Evolutionary conservation across 331 rosid species (phyloP).

Genomic region (Acacia pycnantha): DNA sequence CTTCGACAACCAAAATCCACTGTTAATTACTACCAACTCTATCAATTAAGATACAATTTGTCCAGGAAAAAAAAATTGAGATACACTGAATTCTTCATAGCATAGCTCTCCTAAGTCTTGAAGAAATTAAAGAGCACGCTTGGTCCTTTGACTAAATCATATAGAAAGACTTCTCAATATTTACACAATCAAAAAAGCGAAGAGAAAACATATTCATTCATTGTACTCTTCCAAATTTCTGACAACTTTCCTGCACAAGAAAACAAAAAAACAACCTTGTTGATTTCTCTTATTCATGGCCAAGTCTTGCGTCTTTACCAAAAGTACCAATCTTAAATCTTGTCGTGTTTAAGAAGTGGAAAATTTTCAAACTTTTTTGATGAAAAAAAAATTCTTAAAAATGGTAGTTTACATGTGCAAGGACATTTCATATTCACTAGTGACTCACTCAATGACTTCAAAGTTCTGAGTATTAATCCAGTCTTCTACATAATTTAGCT

Average conservation of each 20-base stretch:
- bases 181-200: not conserved
- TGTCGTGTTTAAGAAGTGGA: not conserved
- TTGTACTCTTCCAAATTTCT: not conserved
- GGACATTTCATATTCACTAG: not conserved
- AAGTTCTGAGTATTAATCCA: not conserved
- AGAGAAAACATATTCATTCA: not conserved
- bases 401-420: not conserved
- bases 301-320: not conserved
- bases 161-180: not conserved
- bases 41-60: not conserved
- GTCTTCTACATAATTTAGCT: not conserved
- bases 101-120: not conserved
- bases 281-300: not conserved
- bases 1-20: not conserved
- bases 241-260: not conserved
- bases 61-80: not conserved
- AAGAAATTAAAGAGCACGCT: not conserved
- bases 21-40: not conserved
- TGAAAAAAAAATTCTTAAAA: not conserved
- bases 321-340: not conserved
- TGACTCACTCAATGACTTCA: conserved; percentile 9
- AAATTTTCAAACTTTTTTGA: not conserved
- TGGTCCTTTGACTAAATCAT: not conserved
- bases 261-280: not conserved
- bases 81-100: not conserved